Evolutionary conservation across 2,329 filamentous ascomycete genomes (phyloP).

Genomic region (Fusarium pseudocircinatum): DNA sequence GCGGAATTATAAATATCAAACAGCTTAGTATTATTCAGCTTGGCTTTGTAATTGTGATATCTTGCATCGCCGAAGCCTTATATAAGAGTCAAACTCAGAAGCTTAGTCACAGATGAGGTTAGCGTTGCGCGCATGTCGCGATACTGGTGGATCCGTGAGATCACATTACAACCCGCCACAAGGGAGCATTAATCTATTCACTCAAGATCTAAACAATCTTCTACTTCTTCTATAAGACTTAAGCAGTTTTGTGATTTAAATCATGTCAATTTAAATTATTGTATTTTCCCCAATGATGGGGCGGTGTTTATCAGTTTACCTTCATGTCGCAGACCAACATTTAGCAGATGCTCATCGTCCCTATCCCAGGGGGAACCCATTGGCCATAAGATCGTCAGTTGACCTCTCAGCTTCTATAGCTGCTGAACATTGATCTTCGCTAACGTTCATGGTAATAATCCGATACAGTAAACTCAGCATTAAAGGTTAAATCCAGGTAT

Average conservation of each 20-base stretch:
- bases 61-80: too few relatives aligned
- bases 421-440: not conserved
- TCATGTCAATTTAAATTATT: accelerated
- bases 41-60: not conserved
- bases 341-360: not conserved
- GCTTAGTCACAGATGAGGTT: not conserved
- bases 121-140: not conserved
- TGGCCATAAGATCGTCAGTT: not conserved
- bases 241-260: accelerated
- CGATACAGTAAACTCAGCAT: too few relatives aligned
- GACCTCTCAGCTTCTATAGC: not conserved
- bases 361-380: not conserved
- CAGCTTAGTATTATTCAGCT: not conserved
- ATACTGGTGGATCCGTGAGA: not conserved
- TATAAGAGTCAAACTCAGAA: not conserved
- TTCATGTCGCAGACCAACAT: not conserved
- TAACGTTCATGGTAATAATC: too few relatives aligned
- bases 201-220: too few relatives aligned
- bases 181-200: not conserved
- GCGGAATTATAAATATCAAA: accelerated
- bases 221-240: accelerated
- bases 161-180: not conserved
- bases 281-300: not conserved
- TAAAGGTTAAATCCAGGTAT: too few relatives aligned
- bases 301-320: accelerated